Evolutionary conservation across 768 basidiomycete genomes (phyloP), one percentile per base, ranked within the genome.

Genomic region (Daedalea quercina): DNA sequence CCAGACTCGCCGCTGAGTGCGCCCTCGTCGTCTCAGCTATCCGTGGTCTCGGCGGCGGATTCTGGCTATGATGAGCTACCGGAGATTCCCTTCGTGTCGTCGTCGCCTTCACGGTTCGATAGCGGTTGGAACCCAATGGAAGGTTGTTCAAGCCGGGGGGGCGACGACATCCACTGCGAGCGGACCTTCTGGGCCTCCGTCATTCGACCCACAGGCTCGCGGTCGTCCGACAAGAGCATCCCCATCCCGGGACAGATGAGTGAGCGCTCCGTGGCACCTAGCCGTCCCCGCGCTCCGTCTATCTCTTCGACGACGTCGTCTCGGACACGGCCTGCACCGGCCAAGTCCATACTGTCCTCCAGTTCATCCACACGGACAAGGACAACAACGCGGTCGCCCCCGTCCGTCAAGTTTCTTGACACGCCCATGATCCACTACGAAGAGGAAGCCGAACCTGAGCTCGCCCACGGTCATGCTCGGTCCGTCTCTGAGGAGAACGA

Each of bases 381-480:
- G 37, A 62, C 56, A 54, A 70, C 61, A 56, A 69, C 45, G 25
- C 69, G 66, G n/a, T 63, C 67, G 7, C 58, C 70, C 11, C 62
- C 69, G 50, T 84, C 81, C 31, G 86, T 88, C 47, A 88, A 84
- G 58, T 88, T 87, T 56, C 81, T 81, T 25, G 83, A 85, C 53
- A 70, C 73, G 50, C 84, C 85, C 15, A 84, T 76, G 2, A 72
- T 85, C 9, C 77, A 84, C 61, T 82, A 82, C 57, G 66, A 64
- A 42, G 56, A 63, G 41, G 60, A 63, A 50, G 56, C 57, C 37
- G 63, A 59, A n/a, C 44, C 50, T 25, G 52, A 51, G 26, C 40
- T 50, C 44, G 20, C 44, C 33, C 42, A 47, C 42, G n/a, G 40
- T 22, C 24, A 33, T 43, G 22, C 42, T 26, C 40, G 12, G 17